Evolutionary conservation across 805 yeast genomes (phyloP).

Genomic region (Kodamaea kaohsiungensis): DNA sequence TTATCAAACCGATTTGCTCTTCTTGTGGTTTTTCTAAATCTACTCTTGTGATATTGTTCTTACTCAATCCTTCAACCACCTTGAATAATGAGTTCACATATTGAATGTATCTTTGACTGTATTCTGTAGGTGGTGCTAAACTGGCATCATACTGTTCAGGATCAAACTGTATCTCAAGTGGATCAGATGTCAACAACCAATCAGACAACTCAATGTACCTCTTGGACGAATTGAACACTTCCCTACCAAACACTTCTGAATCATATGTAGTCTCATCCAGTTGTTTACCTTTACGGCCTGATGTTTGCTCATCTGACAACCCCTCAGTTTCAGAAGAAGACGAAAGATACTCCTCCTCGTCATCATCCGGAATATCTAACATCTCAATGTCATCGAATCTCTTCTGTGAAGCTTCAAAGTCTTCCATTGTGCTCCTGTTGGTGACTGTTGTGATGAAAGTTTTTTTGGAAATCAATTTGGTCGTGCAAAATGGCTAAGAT

Average conservation of each 20-base stretch:
- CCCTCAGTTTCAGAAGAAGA: slow-evolving; percentile 22
- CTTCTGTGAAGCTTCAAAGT: slow-evolving; percentile 1
- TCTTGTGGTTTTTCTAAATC: slow-evolving; percentile 19
- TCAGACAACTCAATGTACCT: slow-evolving; percentile 44
- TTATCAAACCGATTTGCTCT: slow-evolving; percentile 35
- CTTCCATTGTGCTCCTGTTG: background rate
- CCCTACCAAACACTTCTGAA: slow-evolving; percentile 1
- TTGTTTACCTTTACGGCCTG: slow-evolving; percentile 4
- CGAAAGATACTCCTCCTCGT: slow-evolving; percentile 10
- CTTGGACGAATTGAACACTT: slow-evolving; percentile 15
- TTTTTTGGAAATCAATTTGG: background rate
- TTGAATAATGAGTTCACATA: slow-evolving; percentile 55
- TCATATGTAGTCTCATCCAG: slow-evolving; percentile 1
- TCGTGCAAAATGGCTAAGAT: background rate
- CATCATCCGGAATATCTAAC: slow-evolving; percentile 44
- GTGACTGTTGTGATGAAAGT: background rate
- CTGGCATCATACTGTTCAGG: slow-evolving; percentile 40
- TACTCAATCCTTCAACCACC: slow-evolving; percentile 43
- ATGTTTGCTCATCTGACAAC: slow-evolving; percentile 13
- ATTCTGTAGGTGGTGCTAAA: slow-evolving; percentile 32
- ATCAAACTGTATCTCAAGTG: slow-evolving; percentile 42
- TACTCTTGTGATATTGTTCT: slow-evolving; percentile 16
- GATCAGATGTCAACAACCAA: slow-evolving; percentile 43
- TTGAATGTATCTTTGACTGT: slow-evolving; percentile 41
- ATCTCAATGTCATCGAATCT: slow-evolving; percentile 41